phyloP scores from a whole-genome alignment of 257 asterid species.

The Solanum piurae region DNA sequence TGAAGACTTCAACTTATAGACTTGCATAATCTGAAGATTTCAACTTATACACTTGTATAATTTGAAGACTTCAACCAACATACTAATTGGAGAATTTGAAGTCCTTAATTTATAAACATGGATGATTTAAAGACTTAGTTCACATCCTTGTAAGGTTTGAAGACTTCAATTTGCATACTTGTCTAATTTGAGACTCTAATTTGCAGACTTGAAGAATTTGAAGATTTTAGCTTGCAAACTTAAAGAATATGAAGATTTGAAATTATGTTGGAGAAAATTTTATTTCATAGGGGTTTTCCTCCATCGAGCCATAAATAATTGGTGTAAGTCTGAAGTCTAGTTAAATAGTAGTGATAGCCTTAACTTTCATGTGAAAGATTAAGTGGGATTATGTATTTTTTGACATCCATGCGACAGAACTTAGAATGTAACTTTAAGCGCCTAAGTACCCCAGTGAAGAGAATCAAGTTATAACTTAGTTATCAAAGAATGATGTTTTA shows the following conservation, averaged over 20 bases:
- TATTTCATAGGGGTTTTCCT: neutral
- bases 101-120: neutral
- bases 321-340: neutral
- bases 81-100: neutral
- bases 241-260: neutral
- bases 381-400: no score
- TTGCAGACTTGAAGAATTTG: neutral
- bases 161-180: no score
- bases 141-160: neutral
- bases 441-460: neutral
- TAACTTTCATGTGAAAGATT: neutral
- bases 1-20: neutral
- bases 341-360: no score
- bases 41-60: neutral
- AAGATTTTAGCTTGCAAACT: neutral
- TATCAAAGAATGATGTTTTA: no score
- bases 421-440: neutral
- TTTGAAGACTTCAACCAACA: neutral
- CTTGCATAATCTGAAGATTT: neutral
- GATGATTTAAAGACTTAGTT: neutral
- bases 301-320: neutral
- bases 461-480: neutral
- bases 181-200: no score
- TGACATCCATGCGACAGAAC: neutral
- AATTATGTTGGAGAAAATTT: no score